These are phyloP conservation scores for Purshia tridentata DNA, from an alignment of 306 rosid genomes.

Conservation along the genomic window DNA sequence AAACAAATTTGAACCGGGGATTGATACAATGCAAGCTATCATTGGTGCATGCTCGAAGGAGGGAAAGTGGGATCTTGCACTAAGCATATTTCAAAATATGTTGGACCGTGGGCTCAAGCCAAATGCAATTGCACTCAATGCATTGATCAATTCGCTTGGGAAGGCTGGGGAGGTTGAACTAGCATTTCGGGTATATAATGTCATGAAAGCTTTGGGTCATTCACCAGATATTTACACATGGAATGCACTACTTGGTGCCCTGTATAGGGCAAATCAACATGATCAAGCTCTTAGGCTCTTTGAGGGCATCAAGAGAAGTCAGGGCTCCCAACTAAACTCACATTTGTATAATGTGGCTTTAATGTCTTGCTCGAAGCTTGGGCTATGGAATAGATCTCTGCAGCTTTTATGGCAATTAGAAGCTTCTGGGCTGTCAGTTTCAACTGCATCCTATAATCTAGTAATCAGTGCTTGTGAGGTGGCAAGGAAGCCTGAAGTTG, in stretches of 20 bases:
- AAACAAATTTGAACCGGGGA: slow-evolving; percentile 55
- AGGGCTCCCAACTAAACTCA: slow-evolving; percentile 34
- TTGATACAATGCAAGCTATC: slow-evolving; percentile 60
- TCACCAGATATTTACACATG: slow-evolving; percentile 75
- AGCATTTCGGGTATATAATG: slow-evolving; percentile 53
- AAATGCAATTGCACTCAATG: slow-evolving; percentile 62
- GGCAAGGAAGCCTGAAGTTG: slow-evolving; percentile 68
- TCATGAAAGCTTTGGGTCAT: slow-evolving; percentile 56
- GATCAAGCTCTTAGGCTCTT: slow-evolving; percentile 62
- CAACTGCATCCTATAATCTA: slow-evolving; percentile 65
- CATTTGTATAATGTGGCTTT: slow-evolving; percentile 70
- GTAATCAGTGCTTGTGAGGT: slow-evolving; percentile 72
- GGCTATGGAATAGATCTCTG: slow-evolving; percentile 69
- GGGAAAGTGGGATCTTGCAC: slow-evolving; percentile 72
- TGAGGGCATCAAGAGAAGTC: slow-evolving; percentile 46
- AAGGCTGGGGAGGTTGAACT: slow-evolving; percentile 64
- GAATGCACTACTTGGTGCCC: slow-evolving; percentile 63
- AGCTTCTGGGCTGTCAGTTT: slow-evolving; percentile 46
- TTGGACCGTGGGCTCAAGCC: slow-evolving; percentile 55
- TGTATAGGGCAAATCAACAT: slow-evolving; percentile 51
- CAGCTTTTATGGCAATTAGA: slow-evolving; percentile 88
- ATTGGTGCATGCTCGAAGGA: slow-evolving; percentile 69
- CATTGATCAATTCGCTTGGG: slow-evolving; percentile 71
- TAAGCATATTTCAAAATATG: slow-evolving; percentile 55
- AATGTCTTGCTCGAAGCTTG: slow-evolving; percentile 77